Evolutionary conservation across 2,329 filamentous ascomycete species (phyloP).

Genomic region (Botrytis squamosa): DNA sequence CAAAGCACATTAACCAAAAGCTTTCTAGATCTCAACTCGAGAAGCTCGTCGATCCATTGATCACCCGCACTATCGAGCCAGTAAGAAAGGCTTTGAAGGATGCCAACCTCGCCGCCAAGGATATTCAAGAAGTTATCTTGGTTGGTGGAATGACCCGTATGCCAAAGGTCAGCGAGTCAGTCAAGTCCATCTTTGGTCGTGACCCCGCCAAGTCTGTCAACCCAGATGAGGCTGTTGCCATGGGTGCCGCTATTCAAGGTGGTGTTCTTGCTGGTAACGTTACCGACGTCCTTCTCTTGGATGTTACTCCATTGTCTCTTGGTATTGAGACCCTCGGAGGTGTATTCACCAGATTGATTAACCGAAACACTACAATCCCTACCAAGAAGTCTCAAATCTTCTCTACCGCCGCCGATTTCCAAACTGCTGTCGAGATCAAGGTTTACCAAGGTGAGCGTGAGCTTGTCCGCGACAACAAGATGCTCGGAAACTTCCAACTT

Average conservation of each 20-base stretch:
- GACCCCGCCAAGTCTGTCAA: slow-evolving; percentile 98
- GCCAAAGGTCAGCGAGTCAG: slow-evolving; percentile 95
- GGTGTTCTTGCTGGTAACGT: slow-evolving; percentile 95
- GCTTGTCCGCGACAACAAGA: slow-evolving; percentile 97
- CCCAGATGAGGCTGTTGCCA: slow-evolving; percentile 96
- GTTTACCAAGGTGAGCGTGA: slow-evolving; percentile 99
- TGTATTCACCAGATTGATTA: slow-evolving; percentile 97
- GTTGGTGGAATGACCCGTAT: slow-evolving; percentile 99
- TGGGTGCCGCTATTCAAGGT: slow-evolving; percentile 96
- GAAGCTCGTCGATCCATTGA: slow-evolving; percentile 85
- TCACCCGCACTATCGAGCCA: slow-evolving; percentile 81
- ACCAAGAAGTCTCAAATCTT: slow-evolving; percentile 99
- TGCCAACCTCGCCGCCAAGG: slow-evolving; percentile 83
- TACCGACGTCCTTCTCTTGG: slow-evolving; percentile 90
- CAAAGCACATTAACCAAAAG: slow-evolving; percentile 98
- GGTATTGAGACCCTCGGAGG: slow-evolving; percentile 98
- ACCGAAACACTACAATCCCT: slow-evolving; percentile 98
- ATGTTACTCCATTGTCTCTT: slow-evolving; percentile 92
- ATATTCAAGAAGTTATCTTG: slow-evolving; percentile 96
- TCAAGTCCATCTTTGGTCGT: slow-evolving; percentile 95
- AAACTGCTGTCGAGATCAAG: slow-evolving; percentile 99
- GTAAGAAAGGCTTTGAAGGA: slow-evolving; percentile 98
- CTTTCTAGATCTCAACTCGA: slow-evolving; percentile 90
- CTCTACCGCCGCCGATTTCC: slow-evolving; percentile 96
- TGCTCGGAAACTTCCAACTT: slow-evolving; percentile 98